Conservation (phyloP, 2,329 filamentous ascomycete genomes). For the Plenodomus lindquistii region DNA sequence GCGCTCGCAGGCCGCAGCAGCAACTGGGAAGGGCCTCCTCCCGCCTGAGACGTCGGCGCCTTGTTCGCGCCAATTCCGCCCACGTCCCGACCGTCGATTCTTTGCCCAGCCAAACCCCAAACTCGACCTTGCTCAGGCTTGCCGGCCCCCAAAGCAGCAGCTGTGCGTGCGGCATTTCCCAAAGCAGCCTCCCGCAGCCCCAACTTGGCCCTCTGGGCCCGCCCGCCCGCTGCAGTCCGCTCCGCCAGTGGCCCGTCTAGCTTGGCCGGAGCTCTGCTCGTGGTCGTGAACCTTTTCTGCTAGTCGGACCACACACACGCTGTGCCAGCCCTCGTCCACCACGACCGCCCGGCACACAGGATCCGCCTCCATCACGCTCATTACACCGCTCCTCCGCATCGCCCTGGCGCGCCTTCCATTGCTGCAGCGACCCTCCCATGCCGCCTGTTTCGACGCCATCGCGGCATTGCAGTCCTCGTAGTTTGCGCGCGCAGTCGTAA, state of each 20-base stretch:
- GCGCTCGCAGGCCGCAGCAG: slow-evolving; percentile 7
- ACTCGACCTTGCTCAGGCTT: background rate
- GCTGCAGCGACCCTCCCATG: slow-evolving; percentile 23
- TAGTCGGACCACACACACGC: slow-evolving; percentile 11
- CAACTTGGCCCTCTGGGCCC: slow-evolving; percentile 1
- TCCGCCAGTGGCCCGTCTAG: slow-evolving; percentile 28
- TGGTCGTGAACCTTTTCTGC: slow-evolving; percentile 28
- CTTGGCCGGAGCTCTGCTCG: slow-evolving; percentile 25
- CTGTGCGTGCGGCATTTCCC: background rate
- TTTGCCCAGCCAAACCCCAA: background rate
- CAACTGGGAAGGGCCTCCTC: background rate
- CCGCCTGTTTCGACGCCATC: slow-evolving; percentile 18
- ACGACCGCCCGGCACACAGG: slow-evolving; percentile 13
- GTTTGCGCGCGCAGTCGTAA: slow-evolving; percentile 13
- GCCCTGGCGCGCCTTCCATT: slow-evolving; percentile 9
- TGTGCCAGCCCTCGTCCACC: slow-evolving; percentile 9
- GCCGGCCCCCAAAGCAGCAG: background rate
- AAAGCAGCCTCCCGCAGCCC: background rate
- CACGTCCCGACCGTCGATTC: background rate
- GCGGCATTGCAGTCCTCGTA: slow-evolving; percentile 18
- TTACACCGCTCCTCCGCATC: slow-evolving; percentile 8
- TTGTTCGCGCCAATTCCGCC: background rate
- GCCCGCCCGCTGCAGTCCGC: slow-evolving; percentile 13
- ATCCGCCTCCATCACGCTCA: slow-evolving; percentile 16
- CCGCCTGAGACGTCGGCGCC: background rate